A percentile compares a stretch with the other conserved stretches of the same genome.
Conservation (phyloP, 2,329 filamentous ascomycete genomes). For the Alternaria ethzedia region DNA sequence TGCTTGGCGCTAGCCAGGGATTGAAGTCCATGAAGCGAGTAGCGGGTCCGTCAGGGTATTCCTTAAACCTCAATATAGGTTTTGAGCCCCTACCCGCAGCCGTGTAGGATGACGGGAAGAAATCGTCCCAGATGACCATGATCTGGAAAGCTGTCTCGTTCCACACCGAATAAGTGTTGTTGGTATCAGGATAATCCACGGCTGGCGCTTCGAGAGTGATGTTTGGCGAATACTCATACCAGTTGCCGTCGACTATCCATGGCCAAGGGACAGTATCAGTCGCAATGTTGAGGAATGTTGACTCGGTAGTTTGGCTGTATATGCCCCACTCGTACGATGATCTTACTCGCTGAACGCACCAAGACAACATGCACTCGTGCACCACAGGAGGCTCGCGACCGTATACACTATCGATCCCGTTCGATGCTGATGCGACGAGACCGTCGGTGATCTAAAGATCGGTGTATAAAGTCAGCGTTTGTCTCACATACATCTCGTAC, state of each 20-base stretch:
- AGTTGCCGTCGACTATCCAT: neutral
- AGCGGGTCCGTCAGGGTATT: too few species aligned
- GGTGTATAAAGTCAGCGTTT: neutral
- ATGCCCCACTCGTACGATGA: conserved; percentile 17
- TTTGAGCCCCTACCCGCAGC: too few species aligned
- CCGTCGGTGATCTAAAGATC: neutral
- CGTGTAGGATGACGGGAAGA: too few species aligned
- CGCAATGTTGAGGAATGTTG: neutral
- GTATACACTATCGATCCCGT: conserved; percentile 10
- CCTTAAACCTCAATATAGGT: too few species aligned
- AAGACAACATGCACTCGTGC: conserved; percentile 30
- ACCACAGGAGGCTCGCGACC: conserved; percentile 10
- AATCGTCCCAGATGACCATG: too few species aligned
- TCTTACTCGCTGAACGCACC: conserved; percentile 30
- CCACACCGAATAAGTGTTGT: neutral
- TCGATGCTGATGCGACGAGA: conserved; percentile 9
- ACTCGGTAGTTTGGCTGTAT: too few species aligned
- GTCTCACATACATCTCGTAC: neutral
- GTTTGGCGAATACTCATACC: too few species aligned
- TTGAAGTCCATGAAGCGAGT: too few species aligned
- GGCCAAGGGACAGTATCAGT: neutral
- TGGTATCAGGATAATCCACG: neutral
- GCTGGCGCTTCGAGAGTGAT: neutral
- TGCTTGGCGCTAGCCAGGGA: too few species aligned
- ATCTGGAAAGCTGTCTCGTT: neutral